Conservation (phyloP, 441 rosid species). For the Raphanus hybrid region DNA sequence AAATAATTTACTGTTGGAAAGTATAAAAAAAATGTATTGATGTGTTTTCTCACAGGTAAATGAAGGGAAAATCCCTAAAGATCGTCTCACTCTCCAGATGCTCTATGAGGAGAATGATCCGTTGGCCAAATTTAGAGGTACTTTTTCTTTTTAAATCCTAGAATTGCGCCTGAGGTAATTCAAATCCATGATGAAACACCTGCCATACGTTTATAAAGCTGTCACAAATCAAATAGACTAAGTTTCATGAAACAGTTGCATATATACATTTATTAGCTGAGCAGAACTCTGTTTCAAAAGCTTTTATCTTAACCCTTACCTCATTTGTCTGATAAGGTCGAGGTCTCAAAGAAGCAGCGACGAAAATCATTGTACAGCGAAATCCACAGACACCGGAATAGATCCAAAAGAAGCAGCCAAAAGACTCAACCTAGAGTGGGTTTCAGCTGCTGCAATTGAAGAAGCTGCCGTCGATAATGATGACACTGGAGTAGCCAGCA, state of each 20-base stretch:
- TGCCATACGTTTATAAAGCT: neutral
- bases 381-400: conserved; percentile 83
- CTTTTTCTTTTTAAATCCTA: neutral
- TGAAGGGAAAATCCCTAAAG: conserved; percentile 77
- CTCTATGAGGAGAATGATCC: conserved; percentile 79
- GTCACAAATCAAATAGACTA: neutral
- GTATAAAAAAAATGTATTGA: neutral
- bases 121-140: conserved; percentile 98
- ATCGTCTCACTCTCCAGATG: conserved; percentile 69
- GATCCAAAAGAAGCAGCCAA: conserved; percentile 78
- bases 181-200: neutral
- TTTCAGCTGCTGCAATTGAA: conserved; percentile 87
- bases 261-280: no score
- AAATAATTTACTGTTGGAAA: conserved; percentile 7
- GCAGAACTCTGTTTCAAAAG: conserved; percentile 12
- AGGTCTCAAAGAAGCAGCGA: conserved; percentile 60
- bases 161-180: neutral
- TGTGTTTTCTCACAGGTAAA: conserved; percentile 56
- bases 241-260: neutral
- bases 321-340: conserved; percentile 52
- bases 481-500: conserved; percentile 62
- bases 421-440: conserved; percentile 89
- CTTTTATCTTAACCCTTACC: neutral
- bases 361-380: conserved; percentile 77
- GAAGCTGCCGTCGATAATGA: conserved; percentile 55